Conservation (phyloP, 2,329 filamentous ascomycete genomes). For the Cyanodermella asteris region DNA sequence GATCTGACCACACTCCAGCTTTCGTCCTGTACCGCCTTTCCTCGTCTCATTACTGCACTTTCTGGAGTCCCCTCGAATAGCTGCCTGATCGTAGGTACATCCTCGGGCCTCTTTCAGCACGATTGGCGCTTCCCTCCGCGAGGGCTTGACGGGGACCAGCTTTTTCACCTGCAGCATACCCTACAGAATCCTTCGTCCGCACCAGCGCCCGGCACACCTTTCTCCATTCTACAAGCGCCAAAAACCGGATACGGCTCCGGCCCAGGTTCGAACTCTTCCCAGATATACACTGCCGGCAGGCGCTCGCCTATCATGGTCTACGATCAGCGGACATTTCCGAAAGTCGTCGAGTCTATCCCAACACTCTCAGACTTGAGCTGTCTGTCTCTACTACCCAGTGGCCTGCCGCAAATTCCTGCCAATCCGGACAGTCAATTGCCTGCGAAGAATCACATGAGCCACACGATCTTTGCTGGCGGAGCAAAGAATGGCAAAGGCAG, state of each 20-base stretch:
- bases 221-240: constrained; percentile 12
- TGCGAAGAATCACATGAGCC: constrained; percentile 28
- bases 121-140: constrained; percentile 48
- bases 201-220: no score
- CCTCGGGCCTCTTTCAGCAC: constrained; percentile 58
- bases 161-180: no score
- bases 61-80: constrained; percentile 44
- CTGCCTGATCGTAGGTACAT: constrained; percentile 68
- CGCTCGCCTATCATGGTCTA: constrained; percentile 81
- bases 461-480: constrained; percentile 60
- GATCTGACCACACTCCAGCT: constrained; percentile 54
- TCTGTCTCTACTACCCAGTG: constrained; percentile 29
- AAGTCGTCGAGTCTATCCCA: constrained; percentile 51
- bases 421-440: constrained; percentile 27
- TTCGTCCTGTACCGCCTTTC: constrained; percentile 48
- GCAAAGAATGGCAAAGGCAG: constrained; percentile 85
- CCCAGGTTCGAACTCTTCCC: no score
- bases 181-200: neutral
- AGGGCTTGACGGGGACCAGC: no score
- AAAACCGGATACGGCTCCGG: neutral
- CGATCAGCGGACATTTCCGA: constrained; percentile 66
- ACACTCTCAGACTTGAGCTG: constrained; percentile 32
- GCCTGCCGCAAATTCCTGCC: constrained; percentile 21
- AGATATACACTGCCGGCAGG: constrained; percentile 73
- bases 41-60: constrained; percentile 64